Conservation (phyloP, 306 rosid genomes). For the Pterocarpus macrocarpus region DNA sequence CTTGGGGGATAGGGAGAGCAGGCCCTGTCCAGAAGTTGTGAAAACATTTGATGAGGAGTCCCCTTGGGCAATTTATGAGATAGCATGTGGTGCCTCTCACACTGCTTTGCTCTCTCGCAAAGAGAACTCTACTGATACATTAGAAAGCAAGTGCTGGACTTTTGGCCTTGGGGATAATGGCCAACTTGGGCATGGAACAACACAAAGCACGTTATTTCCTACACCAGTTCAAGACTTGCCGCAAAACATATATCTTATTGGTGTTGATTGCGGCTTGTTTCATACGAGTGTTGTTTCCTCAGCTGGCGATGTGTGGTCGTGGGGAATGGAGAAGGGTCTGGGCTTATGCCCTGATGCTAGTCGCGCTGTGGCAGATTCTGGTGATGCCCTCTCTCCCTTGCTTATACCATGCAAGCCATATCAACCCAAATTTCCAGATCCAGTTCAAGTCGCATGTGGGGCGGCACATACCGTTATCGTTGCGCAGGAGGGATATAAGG, state of each 20-base stretch:
- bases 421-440: constrained; percentile 63
- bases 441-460: constrained; percentile 83
- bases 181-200: constrained; percentile 94
- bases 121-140: constrained; percentile 56
- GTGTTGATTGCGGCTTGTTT: constrained; percentile 86
- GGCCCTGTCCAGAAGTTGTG: constrained; percentile 68
- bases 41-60: constrained; percentile 61
- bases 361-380: constrained; percentile 63
- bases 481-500: constrained; percentile 68
- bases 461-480: constrained; percentile 90
- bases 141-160: constrained; percentile 80
- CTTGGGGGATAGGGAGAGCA: constrained; percentile 74
- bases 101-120: constrained; percentile 83
- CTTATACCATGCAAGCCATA: constrained; percentile 50
- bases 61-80: constrained; percentile 64
- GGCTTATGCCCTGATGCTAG: constrained; percentile 91
- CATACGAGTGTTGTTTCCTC: constrained; percentile 89
- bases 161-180: constrained; percentile 93
- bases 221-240: constrained; percentile 74
- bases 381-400: constrained; percentile 80
- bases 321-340: constrained; percentile 99
- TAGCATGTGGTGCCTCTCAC: constrained; percentile 94
- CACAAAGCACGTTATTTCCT: constrained; percentile 64
- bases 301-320: constrained; percentile 87
- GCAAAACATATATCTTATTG: constrained; percentile 52